phyloP scores from a whole-genome alignment of 495 filamentous ascomycete genomes.

The Lichina pygmaea region DNA sequence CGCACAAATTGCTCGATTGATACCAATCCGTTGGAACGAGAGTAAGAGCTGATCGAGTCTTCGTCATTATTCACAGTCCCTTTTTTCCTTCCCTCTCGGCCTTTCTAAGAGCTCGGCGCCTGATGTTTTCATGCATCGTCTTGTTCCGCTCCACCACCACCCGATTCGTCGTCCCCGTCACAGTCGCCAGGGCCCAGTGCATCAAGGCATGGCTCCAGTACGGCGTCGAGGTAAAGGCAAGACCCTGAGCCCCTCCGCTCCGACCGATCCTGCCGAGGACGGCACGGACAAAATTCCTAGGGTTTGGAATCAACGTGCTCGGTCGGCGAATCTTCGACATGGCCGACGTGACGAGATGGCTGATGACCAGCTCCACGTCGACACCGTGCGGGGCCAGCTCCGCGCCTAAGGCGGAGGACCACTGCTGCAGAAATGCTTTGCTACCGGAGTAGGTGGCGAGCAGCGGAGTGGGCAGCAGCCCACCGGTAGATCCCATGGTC shows the following conservation, averaged over 20 bases:
- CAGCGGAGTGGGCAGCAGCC: conserved; percentile 68
- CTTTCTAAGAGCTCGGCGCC: conserved; percentile 73
- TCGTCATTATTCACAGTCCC: not conserved
- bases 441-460: conserved; percentile 90
- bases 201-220: conserved; percentile 78
- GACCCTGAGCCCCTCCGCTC: conserved; percentile 42
- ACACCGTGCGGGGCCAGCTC: conserved; percentile 62
- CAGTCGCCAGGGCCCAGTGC: conserved; percentile 56
- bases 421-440: conserved; percentile 96
- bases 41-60: too few relatives aligned
- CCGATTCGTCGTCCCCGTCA: conserved; percentile 36
- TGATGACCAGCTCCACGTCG: conserved; percentile 62
- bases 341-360: conserved; percentile 75
- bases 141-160: conserved; percentile 39
- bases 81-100: conserved; percentile 59
- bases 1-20: too few relatives aligned
- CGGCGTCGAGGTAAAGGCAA: conserved; percentile 63
- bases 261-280: conserved; percentile 60
- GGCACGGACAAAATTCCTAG: conserved; percentile 54
- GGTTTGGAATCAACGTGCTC: conserved; percentile 49
- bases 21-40: too few relatives aligned
- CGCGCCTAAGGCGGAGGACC: conserved; percentile 63
- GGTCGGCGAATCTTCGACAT: conserved; percentile 85
- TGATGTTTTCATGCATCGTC: conserved; percentile 63
- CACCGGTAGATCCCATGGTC: conserved; percentile 92